A percentile compares a stretch with the other conserved stretches of the same genome.
phyloP scores from a whole-genome alignment of 495 filamentous ascomycete genomes.

The Xylaria castorea region DNA sequence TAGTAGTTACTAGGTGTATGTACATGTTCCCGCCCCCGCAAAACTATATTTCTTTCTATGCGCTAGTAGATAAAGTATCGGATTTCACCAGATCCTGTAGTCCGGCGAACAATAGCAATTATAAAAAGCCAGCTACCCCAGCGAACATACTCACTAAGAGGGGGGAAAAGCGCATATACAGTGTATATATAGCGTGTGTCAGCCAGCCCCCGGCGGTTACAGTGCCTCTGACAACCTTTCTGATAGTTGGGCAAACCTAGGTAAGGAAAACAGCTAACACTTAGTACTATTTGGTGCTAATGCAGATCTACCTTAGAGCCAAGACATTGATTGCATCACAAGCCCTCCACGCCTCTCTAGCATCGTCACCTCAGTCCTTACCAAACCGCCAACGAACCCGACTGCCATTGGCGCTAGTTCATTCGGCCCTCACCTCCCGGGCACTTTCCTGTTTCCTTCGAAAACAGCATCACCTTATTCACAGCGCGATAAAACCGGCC shows the following conservation, averaged over 20 bases:
- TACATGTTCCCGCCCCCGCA: constrained; percentile 4
- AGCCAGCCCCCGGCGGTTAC: background rate
- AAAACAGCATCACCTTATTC: background rate
- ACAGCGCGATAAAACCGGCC: background rate
- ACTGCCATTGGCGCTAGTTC: constrained; percentile 1
- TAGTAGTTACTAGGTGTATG: no score
- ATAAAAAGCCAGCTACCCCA: background rate
- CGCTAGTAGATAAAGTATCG: background rate
- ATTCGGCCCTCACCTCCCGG: background rate
- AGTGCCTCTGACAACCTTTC: background rate
- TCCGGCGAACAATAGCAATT: background rate
- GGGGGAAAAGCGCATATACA: background rate
- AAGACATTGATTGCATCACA: constrained; percentile 25
- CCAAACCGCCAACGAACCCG: background rate
- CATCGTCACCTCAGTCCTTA: constrained; percentile 18
- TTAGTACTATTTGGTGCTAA: background rate
- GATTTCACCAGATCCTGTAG: background rate
- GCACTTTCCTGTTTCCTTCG: background rate
- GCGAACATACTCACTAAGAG: background rate
- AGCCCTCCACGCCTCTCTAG: constrained; percentile 18
- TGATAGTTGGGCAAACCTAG: no score
- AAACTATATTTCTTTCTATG: background rate
- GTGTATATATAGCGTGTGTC: background rate
- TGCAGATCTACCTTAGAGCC: background rate
- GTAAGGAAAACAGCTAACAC: no score